Base-by-base conservation (phyloP, 169 alveolate genomes). In the Eimeria zaria region DNA sequence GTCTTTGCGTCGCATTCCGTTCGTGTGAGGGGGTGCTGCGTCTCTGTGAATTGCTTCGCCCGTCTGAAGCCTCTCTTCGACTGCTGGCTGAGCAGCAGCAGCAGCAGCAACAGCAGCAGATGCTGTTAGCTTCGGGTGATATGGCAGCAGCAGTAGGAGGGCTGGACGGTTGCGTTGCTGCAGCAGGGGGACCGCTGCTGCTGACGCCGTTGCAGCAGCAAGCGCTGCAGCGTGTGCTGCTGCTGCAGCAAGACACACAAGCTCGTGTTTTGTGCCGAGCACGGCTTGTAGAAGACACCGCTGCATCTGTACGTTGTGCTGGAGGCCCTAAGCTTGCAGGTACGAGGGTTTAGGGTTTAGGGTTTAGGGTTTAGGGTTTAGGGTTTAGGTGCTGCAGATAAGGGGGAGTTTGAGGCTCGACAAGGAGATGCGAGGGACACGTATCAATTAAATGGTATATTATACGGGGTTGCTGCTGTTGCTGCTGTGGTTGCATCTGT, bases 171-270 rank as follows among this genome's bases (percentile, higher is more conserved):
- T 30, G 30, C 44, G 78, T 33, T 67, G 85, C 55, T 39, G 85
- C 55, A 12, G 88, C 1, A 22, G 64, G 62, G 16, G 58, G 41
- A 20, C 84, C 27, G 20, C 1, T 44, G 67, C 55, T 81, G 74
- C 53, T 81, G 51, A 27, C 51, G 51, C 90, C 74, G 46, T 51
- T 39, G 90, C 90, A 81, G 90, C 90, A 81, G 48, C 55, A 81
- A 27, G 55, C 51, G 46, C 39, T 81, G 90, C 90, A 53, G 90
- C 90, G 71, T 12, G 41, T 76, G 87, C 87, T 76, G 87, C 87
- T 76, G 87, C 87, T 76, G 87, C 87, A 80, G 89, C 89, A 80
- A 51, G 89, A 80, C 67, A 44, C 89, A 20, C 89, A 80, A 24
- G 89, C 89, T 27, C 62, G 89, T 2, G 89, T 80, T 16, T 55